A percentile compares a stretch with the other conserved stretches of the same genome.
Evolutionary conservation across 208 protist species (phyloP).

Genomic region (Phytomonas serpens): DNA sequence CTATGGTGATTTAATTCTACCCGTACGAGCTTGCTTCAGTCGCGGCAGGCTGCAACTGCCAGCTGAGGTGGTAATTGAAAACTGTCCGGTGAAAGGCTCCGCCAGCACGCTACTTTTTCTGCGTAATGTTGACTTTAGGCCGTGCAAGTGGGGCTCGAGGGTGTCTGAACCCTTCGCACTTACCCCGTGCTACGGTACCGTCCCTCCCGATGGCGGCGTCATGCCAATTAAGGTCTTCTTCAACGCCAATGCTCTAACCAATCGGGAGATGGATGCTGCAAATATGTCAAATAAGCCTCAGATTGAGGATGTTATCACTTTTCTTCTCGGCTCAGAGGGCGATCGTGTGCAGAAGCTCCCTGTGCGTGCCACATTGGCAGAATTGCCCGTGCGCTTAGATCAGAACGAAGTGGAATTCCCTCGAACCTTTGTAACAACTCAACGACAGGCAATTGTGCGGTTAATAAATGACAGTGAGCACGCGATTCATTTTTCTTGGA

Average conservation of each 20-base stretch:
- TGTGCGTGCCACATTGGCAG: slow-evolving; percentile 43
- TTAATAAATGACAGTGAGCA: slow-evolving; percentile 83
- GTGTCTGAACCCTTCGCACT: slow-evolving; percentile 31
- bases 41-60: slow-evolving; percentile 88
- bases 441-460: slow-evolving; percentile 74
- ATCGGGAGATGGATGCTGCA: not conserved
- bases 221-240: slow-evolving; percentile 74
- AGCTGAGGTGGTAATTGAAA: slow-evolving; percentile 36
- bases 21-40: slow-evolving; percentile 68
- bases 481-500: slow-evolving; percentile 81
- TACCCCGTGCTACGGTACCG: slow-evolving; percentile 53
- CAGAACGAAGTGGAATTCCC: slow-evolving; percentile 44
- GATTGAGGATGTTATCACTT: slow-evolving; percentile 30
- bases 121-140: slow-evolving; percentile 66
- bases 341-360: slow-evolving; percentile 69
- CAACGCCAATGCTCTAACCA: slow-evolving; percentile 11
- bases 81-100: slow-evolving; percentile 63
- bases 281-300: not conserved
- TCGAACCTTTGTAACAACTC: slow-evolving; percentile 87
- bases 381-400: slow-evolving; percentile 75
- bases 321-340: slow-evolving; percentile 79
- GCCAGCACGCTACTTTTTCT: slow-evolving; percentile 75
- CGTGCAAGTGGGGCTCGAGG: slow-evolving; percentile 59
- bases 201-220: slow-evolving; percentile 42
- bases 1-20: slow-evolving; percentile 80